Conservation (phyloP, 176 grass and related monocot species). For the Elaeis guineensis region DNA sequence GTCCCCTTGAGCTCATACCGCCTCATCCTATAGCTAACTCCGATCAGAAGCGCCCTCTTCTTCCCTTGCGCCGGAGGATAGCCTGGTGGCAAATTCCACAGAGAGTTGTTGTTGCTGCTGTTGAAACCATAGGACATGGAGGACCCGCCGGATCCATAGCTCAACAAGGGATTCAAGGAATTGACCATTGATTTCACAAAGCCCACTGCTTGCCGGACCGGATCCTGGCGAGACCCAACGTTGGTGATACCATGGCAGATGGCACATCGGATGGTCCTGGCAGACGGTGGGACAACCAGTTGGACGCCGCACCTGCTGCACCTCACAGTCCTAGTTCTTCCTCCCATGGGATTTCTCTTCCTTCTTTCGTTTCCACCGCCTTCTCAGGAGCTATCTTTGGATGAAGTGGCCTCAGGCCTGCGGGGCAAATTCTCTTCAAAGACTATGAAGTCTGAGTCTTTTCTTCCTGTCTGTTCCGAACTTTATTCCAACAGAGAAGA, state of each 20-base stretch:
- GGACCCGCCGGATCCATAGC: not conserved
- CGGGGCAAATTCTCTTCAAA: too few species aligned
- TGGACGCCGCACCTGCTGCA: constrained; percentile 45
- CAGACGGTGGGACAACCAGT: constrained; percentile 19
- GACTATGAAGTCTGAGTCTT: too few species aligned
- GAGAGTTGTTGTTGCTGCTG: not conserved
- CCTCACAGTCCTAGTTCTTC: constrained; percentile 7
- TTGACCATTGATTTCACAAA: constrained; percentile 45
- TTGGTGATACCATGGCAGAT: constrained; percentile 35
- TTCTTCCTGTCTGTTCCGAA: too few species aligned
- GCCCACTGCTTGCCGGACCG: constrained; percentile 32
- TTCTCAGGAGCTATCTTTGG: too few species aligned
- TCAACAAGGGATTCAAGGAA: not conserved
- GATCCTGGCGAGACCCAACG: constrained; percentile 31
- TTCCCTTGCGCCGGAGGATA: constrained; percentile 33
- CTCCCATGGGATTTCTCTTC: too few species aligned
- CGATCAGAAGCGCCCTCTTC: constrained; percentile 81
- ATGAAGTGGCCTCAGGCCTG: too few species aligned
- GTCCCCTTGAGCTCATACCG: constrained; percentile 69
- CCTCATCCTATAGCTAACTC: constrained; percentile 50
- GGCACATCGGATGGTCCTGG: constrained; percentile 46
- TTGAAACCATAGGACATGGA: not conserved
- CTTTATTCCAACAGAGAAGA: too few species aligned
- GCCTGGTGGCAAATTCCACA: not conserved
- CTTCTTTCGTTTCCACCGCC: too few species aligned